Evolutionary conservation across 257 asterid genomes (phyloP).

Genomic region (Jasminum sambac): DNA sequence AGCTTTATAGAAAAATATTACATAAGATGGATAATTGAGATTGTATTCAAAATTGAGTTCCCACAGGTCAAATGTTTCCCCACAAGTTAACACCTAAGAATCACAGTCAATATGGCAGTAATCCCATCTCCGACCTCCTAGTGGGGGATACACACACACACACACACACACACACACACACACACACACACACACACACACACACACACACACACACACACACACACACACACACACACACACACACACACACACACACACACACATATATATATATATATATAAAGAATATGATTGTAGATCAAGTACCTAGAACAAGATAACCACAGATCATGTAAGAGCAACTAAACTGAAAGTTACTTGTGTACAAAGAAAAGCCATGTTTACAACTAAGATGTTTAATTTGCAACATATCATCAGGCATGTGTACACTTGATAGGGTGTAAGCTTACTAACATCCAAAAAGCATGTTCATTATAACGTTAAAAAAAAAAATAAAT

Average conservation of each 20-base stretch:
- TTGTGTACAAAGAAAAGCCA: not conserved
- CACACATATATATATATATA: no score
- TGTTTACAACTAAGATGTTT: not conserved
- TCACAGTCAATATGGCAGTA: not conserved
- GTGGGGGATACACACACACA: no score
- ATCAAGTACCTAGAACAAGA: conserved; percentile 4
- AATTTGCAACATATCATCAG: not conserved
- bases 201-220: no score
- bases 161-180: no score
- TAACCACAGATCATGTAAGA: not conserved
- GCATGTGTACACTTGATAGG: not conserved
- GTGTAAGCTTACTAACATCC: not conserved
- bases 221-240: no score
- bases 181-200: no score
- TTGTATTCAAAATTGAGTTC: not conserved
- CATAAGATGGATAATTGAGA: not conserved
- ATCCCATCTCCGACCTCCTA: not conserved
- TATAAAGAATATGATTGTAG: not conserved
- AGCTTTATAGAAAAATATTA: not conserved
- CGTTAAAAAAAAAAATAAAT: no score
- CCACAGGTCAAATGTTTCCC: not conserved
- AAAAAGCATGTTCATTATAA: not conserved
- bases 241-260: no score
- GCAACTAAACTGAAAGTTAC: not conserved
- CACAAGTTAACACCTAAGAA: not conserved